Conservation (phyloP, 2,329 filamentous ascomycete species). For the Cladosporium phlei region DNA sequence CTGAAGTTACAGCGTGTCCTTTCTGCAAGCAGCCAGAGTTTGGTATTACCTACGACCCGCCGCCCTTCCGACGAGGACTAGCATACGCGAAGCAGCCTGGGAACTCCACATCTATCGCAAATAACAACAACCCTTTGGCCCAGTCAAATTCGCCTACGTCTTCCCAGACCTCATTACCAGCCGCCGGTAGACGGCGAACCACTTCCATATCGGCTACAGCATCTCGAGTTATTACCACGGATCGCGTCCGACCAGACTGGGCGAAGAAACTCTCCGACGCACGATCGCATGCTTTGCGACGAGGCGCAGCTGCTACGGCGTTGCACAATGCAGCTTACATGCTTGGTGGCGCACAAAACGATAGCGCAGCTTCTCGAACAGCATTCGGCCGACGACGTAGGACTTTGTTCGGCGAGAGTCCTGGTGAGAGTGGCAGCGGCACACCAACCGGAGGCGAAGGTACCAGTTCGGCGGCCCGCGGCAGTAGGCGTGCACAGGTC, state of each 20-base stretch:
- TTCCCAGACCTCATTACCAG: slow-evolving; percentile 48
- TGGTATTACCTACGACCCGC: slow-evolving; percentile 88
- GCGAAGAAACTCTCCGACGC: slow-evolving; percentile 81
- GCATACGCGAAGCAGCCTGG: slow-evolving; percentile 51
- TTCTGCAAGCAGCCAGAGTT: slow-evolving; percentile 96
- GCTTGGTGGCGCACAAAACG: slow-evolving; percentile 52
- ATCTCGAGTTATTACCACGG: slow-evolving; percentile 84
- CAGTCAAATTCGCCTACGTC: slow-evolving; percentile 69
- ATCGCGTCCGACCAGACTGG: slow-evolving; percentile 91
- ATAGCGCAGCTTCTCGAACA: background rate
- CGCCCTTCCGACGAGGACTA: slow-evolving; percentile 80
- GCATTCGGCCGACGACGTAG: slow-evolving; percentile 44
- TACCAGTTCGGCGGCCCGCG: background rate
- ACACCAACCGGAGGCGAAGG: slow-evolving; percentile 36
- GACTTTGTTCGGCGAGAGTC: slow-evolving; percentile 49
- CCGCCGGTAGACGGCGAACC: slow-evolving; percentile 51
- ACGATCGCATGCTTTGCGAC: slow-evolving; percentile 74
- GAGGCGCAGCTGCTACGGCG: slow-evolving; percentile 88
- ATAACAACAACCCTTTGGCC: slow-evolving; percentile 41
- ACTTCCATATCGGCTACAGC: slow-evolving; percentile 75
- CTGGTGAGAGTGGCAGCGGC: slow-evolving; percentile 40
- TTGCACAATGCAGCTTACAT: slow-evolving; percentile 92
- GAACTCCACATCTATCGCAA: slow-evolving; percentile 31
- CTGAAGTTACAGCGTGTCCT: slow-evolving; percentile 85
- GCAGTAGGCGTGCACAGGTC: slow-evolving; percentile 54